Evolutionary conservation across 2,329 filamentous ascomycete genomes (phyloP).

Genomic region (Pseudocercospora ulei): DNA sequence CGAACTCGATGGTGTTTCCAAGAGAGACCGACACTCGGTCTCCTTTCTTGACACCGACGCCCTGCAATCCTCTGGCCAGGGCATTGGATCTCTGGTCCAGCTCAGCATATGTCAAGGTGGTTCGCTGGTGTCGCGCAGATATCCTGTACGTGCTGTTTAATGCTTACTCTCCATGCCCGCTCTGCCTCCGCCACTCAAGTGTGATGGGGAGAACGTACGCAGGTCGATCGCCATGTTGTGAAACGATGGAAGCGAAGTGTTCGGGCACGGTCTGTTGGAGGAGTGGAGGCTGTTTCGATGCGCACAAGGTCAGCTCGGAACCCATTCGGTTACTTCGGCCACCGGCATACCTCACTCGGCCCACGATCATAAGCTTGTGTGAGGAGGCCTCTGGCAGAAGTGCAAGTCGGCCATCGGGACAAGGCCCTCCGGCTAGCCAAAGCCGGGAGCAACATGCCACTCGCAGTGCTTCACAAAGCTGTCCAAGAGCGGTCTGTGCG

Average conservation of each 20-base stretch:
- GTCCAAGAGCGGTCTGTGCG: conserved; percentile 2
- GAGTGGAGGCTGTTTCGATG: conserved; percentile 50
- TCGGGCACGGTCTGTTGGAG: conserved; percentile 59
- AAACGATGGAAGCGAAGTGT: conserved; percentile 60
- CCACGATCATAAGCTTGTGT: conserved; percentile 30
- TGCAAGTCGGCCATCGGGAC: background rate
- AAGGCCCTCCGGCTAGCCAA: conserved; percentile 21
- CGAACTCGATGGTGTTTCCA: conserved; percentile 77
- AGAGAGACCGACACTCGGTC: conserved; percentile 77
- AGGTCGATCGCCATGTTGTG: conserved; percentile 53
- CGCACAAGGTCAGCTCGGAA: conserved; percentile 3
- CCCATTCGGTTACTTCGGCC: background rate
- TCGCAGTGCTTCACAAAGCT: conserved; percentile 18
- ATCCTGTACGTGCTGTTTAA: conserved; percentile 37
- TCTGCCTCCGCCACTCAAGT: background rate
- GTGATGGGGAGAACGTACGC: conserved; percentile 39
- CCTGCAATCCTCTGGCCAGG: conserved; percentile 58
- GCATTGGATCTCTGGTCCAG: conserved; percentile 69
- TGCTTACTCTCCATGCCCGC: conserved; percentile 4
- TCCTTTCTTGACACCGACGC: conserved; percentile 65
- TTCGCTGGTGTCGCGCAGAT: conserved; percentile 53
- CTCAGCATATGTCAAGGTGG: conserved; percentile 59
- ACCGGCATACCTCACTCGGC: conserved; percentile 26
- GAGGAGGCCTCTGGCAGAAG: conserved; percentile 19
- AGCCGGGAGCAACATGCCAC: conserved; percentile 23